Evolutionary conservation across 139 green algal species (phyloP).

Genomic region (Chlorella sp.): DNA sequence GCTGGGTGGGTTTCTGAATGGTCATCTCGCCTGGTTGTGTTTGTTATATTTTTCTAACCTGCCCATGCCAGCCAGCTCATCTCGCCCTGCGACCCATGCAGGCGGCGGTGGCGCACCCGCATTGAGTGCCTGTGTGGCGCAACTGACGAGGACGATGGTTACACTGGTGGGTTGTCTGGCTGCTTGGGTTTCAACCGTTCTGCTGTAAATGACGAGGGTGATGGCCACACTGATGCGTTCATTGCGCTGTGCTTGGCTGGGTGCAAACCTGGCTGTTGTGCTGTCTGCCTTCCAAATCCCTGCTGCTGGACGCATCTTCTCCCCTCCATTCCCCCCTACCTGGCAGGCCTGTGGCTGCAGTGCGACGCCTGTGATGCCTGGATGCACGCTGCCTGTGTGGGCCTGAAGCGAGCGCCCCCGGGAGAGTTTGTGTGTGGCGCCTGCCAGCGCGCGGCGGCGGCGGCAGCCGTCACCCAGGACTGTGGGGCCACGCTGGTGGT

Average conservation of each 20-base stretch:
- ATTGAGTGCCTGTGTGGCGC: conserved; percentile 61
- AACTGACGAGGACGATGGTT: conserved; percentile 26
- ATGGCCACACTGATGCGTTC: no score
- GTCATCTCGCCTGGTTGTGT: no score
- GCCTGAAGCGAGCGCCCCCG: conserved; percentile 35
- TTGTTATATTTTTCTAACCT: no score
- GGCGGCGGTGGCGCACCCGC: not conserved
- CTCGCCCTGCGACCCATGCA: not conserved
- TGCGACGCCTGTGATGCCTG: conserved; percentile 75
- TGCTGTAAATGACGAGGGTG: no score
- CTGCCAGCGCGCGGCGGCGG: conserved; percentile 56
- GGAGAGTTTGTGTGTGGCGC: conserved; percentile 56
- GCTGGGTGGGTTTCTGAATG: no score
- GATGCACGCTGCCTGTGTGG: conserved; percentile 77
- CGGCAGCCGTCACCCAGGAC: conserved; percentile 44
- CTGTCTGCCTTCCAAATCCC: no score
- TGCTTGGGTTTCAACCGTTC: no score
- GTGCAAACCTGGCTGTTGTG: no score
- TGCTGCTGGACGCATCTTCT: no score
- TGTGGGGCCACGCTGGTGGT: conserved; percentile 91
- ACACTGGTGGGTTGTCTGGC: not conserved
- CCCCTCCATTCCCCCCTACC: not conserved
- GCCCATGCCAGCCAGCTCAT: no score
- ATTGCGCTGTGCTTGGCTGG: no score
- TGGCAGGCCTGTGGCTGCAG: conserved; percentile 62